Evolutionary conservation across 2,329 filamentous ascomycete genomes (phyloP).

Genomic region (Biscogniauxia mediterranea): DNA sequence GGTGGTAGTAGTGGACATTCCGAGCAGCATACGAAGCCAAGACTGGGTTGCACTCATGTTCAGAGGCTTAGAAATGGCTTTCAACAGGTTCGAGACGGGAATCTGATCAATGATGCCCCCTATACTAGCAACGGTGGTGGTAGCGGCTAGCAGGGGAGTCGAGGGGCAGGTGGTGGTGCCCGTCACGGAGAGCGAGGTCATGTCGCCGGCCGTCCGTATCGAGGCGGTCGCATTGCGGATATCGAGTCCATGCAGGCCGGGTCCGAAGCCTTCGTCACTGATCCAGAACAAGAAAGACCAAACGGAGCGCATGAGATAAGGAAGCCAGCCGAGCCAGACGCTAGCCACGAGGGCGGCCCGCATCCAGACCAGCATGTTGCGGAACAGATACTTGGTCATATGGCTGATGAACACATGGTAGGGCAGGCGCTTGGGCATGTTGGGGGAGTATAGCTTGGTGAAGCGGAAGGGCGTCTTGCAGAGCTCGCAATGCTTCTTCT

Average conservation of each 20-base stretch:
- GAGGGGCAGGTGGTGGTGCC: constrained; percentile 38
- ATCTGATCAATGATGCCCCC: constrained; percentile 37
- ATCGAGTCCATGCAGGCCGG: constrained; percentile 32
- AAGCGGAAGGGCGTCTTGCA: constrained; percentile 99
- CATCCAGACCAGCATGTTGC: constrained; percentile 73
- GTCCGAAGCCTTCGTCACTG: constrained; percentile 69
- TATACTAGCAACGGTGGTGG: constrained; percentile 39
- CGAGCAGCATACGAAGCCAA: constrained; percentile 32
- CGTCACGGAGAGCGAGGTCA: constrained; percentile 24
- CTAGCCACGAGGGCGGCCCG: constrained; percentile 74
- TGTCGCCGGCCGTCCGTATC: constrained; percentile 11
- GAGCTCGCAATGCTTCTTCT: constrained; percentile 99
- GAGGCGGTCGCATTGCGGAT: constrained; percentile 24
- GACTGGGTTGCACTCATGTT: constrained; percentile 35
- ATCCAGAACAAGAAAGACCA: constrained; percentile 97
- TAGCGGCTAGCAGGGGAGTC: constrained; percentile 37
- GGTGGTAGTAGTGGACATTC: constrained; percentile 14
- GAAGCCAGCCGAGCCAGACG: constrained; percentile 87
- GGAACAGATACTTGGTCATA: constrained; percentile 68
- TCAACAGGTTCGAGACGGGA: constrained; percentile 26
- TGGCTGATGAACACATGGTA: constrained; percentile 77
- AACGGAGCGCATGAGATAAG: constrained; percentile 84
- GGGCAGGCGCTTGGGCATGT: constrained; percentile 86
- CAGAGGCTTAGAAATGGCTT: constrained; percentile 30
- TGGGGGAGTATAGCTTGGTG: constrained; percentile 92